These are phyloP conservation scores for Flaveria robusta DNA, from an alignment of 129 eudicot genomes.

Conservation along the genomic window DNA sequence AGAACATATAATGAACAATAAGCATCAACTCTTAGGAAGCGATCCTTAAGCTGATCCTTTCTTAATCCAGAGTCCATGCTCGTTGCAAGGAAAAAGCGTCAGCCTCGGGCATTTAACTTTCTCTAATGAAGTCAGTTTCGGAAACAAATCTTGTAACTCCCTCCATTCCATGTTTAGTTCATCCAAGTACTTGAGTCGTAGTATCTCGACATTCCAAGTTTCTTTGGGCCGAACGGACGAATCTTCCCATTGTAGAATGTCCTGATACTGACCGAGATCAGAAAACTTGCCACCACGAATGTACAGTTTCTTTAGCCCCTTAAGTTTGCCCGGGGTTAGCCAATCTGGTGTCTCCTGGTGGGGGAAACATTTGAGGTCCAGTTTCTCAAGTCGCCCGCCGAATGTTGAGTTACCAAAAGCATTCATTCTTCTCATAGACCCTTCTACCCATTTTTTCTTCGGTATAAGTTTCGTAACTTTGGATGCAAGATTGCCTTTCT, in stretches of 20 bases:
- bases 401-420: slow-evolving; percentile 17
- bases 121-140: slow-evolving; percentile 42
- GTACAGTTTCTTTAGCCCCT: slow-evolving; percentile 44
- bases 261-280: slow-evolving; percentile 39
- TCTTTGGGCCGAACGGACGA: not conserved
- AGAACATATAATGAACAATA: not conserved
- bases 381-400: slow-evolving; percentile 34
- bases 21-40: not conserved
- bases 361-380: slow-evolving; percentile 56
- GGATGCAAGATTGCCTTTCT: not conserved
- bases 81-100: slow-evolving; percentile 55
- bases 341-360: slow-evolving; percentile 26
- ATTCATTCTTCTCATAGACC: slow-evolving; percentile 27
- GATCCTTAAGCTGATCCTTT: not conserved
- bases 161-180: slow-evolving; percentile 55
- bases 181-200: slow-evolving; percentile 52
- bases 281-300: slow-evolving; percentile 54
- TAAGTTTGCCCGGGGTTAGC: slow-evolving; percentile 39
- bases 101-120: slow-evolving; percentile 51
- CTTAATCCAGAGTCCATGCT: slow-evolving; percentile 49
- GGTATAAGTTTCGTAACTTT: not conserved
- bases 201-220: slow-evolving; percentile 36
- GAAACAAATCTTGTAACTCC: slow-evolving; percentile 44
- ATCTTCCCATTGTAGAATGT: not conserved
- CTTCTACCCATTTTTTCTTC: slow-evolving; percentile 20